Conservation (phyloP, 1,284 basidiomycete species). For the Rhodotorula sp. region DNA sequence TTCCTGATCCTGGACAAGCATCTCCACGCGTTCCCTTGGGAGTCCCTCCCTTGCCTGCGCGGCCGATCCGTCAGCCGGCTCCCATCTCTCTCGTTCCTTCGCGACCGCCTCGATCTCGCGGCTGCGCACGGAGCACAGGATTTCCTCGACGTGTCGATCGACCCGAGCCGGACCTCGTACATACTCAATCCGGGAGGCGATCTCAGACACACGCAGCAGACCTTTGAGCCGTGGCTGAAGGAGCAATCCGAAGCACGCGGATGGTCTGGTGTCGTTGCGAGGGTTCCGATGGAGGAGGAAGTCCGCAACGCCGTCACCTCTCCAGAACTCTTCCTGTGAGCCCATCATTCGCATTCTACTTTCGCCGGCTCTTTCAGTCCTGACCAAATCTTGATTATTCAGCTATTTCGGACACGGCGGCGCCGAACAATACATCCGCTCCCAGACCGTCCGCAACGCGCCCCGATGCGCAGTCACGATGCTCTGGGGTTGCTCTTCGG, state of each 20-base stretch:
- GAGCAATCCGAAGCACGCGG: slow-evolving; percentile 60
- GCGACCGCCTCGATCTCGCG: slow-evolving; percentile 71
- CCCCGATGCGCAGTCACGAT: slow-evolving; percentile 84
- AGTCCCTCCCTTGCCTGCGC: slow-evolving; percentile 82
- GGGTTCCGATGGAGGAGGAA: slow-evolving; percentile 75
- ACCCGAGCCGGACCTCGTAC: slow-evolving; percentile 72
- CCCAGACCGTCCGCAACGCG: slow-evolving; percentile 76
- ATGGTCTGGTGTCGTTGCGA: slow-evolving; percentile 80
- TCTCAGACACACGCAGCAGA: slow-evolving; percentile 73
- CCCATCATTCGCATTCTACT: slow-evolving; percentile 41
- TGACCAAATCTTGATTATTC: slow-evolving; percentile 13
- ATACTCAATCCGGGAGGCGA: slow-evolving; percentile 92
- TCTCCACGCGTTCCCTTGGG: slow-evolving; percentile 89
- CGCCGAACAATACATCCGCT: slow-evolving; percentile 88
- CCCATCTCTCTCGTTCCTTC: slow-evolving; percentile 81
- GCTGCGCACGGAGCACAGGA: slow-evolving; percentile 5
- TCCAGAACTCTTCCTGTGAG: slow-evolving; percentile 80
- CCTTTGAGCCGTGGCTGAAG: slow-evolving; percentile 74
- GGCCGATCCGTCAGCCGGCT: slow-evolving; percentile 84
- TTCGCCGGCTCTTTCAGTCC: not conserved
- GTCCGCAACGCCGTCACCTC: slow-evolving; percentile 66
- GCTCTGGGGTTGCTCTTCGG: slow-evolving; percentile 99
- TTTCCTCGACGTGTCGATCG: slow-evolving; percentile 56
- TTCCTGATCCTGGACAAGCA: slow-evolving; percentile 91
- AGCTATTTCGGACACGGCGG: slow-evolving; percentile 98